Evolutionary conservation across 495 filamentous ascomycete genomes (phyloP).

Genomic region (Penicillium coprophilum): DNA sequence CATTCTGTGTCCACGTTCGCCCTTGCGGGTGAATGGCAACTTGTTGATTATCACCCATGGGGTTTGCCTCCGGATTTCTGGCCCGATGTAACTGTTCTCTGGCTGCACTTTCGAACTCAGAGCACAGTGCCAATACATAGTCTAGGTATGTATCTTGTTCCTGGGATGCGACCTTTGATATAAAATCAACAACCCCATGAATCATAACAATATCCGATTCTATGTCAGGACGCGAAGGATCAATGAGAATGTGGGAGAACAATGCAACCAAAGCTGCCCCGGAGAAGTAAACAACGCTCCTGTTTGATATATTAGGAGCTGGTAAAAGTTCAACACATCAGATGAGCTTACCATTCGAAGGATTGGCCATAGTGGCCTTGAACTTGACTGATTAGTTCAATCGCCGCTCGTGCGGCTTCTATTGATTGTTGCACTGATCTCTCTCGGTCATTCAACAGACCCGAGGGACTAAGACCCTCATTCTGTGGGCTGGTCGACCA

Average conservation of each 20-base stretch:
- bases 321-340: background rate
- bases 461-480: background rate
- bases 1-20: background rate
- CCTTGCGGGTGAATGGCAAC: background rate
- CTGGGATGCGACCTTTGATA: slow-evolving; percentile 13
- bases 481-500: background rate
- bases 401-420: slow-evolving; percentile 19
- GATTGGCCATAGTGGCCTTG: slow-evolving; percentile 5
- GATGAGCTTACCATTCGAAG: slow-evolving; percentile 12
- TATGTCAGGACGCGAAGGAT: slow-evolving; percentile 9
- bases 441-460: background rate
- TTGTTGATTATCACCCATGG: background rate
- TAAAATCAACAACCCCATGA: slow-evolving; percentile 1
- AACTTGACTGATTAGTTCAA: slow-evolving; percentile 8
- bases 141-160: slow-evolving; percentile 26
- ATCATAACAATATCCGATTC: slow-evolving; percentile 14
- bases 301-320: background rate
- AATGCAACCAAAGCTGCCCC: slow-evolving; percentile 19
- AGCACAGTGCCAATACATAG: slow-evolving; percentile 20
- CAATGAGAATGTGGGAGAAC: slow-evolving; percentile 4
- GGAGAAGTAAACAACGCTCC: slow-evolving; percentile 25
- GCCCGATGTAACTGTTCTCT: slow-evolving; percentile 5
- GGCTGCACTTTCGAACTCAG: slow-evolving; percentile 14
- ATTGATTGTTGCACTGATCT: slow-evolving; percentile 6
- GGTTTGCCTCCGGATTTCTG: background rate